Percentiles rank a stretch among this genome's conserved stretches.
Evolutionary conservation across 345 rosid genomes (phyloP).

Genomic region (Anacardium occidentale): DNA sequence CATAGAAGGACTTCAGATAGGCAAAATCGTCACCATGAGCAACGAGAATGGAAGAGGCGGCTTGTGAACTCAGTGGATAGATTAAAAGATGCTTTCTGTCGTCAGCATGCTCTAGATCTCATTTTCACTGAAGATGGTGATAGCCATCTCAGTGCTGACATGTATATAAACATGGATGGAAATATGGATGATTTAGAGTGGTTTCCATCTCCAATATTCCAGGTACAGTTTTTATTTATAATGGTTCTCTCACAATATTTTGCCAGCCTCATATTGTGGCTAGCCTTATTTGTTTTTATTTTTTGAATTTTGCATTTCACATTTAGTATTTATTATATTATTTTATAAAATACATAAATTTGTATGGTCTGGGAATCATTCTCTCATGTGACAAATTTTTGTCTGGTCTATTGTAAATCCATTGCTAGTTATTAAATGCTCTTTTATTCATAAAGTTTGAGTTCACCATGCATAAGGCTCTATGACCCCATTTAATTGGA

Average conservation of each 20-base stretch:
- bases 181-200: constrained; percentile 69
- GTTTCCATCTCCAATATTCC: constrained; percentile 90
- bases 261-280: not conserved
- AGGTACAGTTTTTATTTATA: constrained; percentile 46
- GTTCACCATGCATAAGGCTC: not conserved
- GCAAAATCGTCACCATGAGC: constrained; percentile 97
- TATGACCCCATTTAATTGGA: not conserved
- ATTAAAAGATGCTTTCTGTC: constrained; percentile 89
- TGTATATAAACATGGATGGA: constrained; percentile 85
- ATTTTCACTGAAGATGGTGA: constrained; percentile 98
- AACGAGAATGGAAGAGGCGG: constrained; percentile 97
- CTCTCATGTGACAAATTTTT: not conserved
- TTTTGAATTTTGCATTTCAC: not conserved
- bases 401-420: not conserved
- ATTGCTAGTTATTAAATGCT: not conserved
- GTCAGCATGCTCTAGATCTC: constrained; percentile 95
- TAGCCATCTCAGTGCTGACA: constrained; percentile 85
- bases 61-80: constrained; percentile 82
- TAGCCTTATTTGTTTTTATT: not conserved
- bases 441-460: not conserved
- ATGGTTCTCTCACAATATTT: not conserved
- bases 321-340: too few species aligned
- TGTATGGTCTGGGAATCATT: not conserved
- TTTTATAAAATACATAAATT: not conserved
- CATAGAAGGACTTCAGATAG: constrained; percentile 74